phyloP scores from a whole-genome alignment of 164 flowering plant genomes.

The Vitis amurensis region DNA sequence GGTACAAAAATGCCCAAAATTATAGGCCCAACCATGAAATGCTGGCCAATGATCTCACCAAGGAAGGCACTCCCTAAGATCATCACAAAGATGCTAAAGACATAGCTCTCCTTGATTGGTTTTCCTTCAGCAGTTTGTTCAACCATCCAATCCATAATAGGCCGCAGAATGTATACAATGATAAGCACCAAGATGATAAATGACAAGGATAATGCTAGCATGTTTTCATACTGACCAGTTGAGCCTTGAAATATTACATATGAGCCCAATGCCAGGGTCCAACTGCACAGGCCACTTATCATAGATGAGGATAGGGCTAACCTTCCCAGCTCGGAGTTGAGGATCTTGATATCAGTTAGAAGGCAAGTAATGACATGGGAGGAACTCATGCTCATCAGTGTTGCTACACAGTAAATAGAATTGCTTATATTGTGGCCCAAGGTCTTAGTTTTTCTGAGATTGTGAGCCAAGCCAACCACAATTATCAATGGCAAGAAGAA shows the following conservation, averaged over 20 bases:
- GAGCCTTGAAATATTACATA: too few relatives aligned
- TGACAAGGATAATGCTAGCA: neutral
- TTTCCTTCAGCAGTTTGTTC: neutral
- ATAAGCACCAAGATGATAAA: neutral
- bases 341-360: constrained; percentile 26
- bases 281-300: constrained; percentile 12
- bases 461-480: neutral
- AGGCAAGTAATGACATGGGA: constrained; percentile 23
- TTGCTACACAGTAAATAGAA: constrained; percentile 2
- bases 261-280: neutral
- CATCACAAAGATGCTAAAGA: constrained; percentile 6
- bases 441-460: neutral
- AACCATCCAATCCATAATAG: constrained; percentile 13
- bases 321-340: constrained; percentile 32
- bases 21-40: constrained; percentile 21
- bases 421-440: neutral
- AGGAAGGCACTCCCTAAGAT: constrained; percentile 3
- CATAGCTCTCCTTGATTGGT: constrained; percentile 11
- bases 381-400: constrained; percentile 12
- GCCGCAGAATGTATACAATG: constrained; percentile 12
- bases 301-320: constrained; percentile 19
- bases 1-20: constrained; percentile 30
- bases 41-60: constrained; percentile 14
- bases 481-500: constrained; percentile 12
- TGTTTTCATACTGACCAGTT: neutral